Percentiles rank a stretch among this genome's conserved stretches.
Evolutionary conservation across 352 stramenopile species (phyloP).

Genomic region (Phytopythium aichiense): DNA sequence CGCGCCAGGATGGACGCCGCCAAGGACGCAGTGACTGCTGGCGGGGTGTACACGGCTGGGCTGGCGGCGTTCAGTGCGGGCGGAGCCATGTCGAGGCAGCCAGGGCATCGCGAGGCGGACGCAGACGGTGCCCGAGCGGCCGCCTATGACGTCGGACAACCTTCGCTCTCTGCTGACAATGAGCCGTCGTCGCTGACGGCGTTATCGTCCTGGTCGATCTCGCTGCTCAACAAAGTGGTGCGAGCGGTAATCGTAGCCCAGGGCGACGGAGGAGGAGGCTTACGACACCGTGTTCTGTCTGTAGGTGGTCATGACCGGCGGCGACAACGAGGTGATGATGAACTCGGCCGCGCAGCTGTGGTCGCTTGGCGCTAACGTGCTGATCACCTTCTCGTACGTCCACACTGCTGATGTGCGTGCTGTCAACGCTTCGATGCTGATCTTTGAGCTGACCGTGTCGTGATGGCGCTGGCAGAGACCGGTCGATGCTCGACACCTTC

Average conservation of each 20-base stretch:
- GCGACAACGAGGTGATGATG: slow-evolving; percentile 42
- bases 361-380: slow-evolving; percentile 57
- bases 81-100: background rate
- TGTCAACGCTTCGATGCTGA: background rate
- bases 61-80: slow-evolving; percentile 22
- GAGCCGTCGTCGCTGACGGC: background rate
- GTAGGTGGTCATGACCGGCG: slow-evolving; percentile 61
- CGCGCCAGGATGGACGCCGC: slow-evolving; percentile 12
- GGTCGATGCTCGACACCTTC: slow-evolving; percentile 45
- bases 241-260: background rate
- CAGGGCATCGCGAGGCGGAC: background rate
- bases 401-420: background rate
- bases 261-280: background rate
- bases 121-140: background rate
- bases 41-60: background rate
- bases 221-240: slow-evolving; percentile 5
- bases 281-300: background rate
- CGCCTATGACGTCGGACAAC: slow-evolving; percentile 21
- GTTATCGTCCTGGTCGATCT: background rate
- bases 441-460: background rate
- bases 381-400: slow-evolving; percentile 62
- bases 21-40: background rate
- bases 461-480: slow-evolving; percentile 18
- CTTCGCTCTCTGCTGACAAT: slow-evolving; percentile 12
- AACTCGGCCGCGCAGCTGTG: slow-evolving; percentile 56